Evolutionary conservation across 495 filamentous ascomycete genomes (phyloP).

Genomic region (Physcia stellaris): DNA sequence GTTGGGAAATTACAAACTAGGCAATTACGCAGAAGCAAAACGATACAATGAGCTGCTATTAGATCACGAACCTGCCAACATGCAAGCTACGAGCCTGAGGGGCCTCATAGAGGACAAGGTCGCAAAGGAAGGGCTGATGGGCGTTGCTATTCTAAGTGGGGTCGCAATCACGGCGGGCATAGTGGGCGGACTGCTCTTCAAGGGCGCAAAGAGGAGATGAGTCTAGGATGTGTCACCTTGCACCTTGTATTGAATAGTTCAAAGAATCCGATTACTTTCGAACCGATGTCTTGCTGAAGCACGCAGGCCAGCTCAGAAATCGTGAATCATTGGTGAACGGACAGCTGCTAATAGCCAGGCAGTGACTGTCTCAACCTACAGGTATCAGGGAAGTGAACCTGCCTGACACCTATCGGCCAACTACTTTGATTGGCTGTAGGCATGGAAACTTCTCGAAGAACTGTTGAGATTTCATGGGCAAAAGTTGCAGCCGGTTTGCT

Average conservation of each 20-base stretch:
- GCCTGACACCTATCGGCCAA: too few species aligned
- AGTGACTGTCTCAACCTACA: too few species aligned
- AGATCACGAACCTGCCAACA: constrained; percentile 75
- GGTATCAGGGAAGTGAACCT: too few species aligned
- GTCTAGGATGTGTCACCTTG: neutral
- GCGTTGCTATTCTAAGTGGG: constrained; percentile 92
- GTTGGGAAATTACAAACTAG: constrained; percentile 93
- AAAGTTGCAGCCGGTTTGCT: too few species aligned
- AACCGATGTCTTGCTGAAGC: too few species aligned
- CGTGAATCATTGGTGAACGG: too few species aligned
- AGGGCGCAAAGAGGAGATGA: constrained; percentile 47
- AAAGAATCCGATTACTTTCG: too few species aligned
- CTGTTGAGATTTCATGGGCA: too few species aligned
- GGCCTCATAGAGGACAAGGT: constrained; percentile 91
- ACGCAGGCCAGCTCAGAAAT: too few species aligned
- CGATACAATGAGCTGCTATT: constrained; percentile 87
- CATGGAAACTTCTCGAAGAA: too few species aligned
- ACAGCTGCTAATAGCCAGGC: too few species aligned
- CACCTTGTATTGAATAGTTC: neutral
- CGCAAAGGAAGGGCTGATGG: constrained; percentile 81
- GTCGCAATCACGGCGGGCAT: constrained; percentile 88
- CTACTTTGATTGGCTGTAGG: too few species aligned
- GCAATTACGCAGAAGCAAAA: constrained; percentile 88
- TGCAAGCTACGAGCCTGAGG: constrained; percentile 76
- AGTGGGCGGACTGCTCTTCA: constrained; percentile 72